Base-by-base conservation (phyloP, 805 yeast genomes). In the Cyberlindnera mycetangii region DNA sequence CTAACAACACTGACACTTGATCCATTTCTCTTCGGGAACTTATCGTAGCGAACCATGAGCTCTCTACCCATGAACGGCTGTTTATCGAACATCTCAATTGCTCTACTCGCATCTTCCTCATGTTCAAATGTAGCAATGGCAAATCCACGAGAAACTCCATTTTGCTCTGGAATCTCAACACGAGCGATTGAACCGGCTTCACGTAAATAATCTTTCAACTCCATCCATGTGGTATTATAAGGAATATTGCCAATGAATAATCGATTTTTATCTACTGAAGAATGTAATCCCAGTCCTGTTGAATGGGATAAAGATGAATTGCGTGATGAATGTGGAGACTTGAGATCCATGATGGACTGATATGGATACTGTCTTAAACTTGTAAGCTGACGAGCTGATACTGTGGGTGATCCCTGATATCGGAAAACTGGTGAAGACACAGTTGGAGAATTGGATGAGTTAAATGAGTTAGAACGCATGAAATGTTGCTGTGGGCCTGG, bases 11-110 rank as follows among this genome's bases (percentile, higher is more conserved):
- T 37, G 14, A 24, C 32, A 21, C 18, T 37, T 15, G 25, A 41
- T 25, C 34, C 36, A 19, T 28, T 34, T 24, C 34, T 41, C 19
- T 35, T 71, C 1, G 82, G 81, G 47, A 67, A 74, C 49, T 71
- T 70, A 55, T 83, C 88, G 55, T 67, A 79, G 19, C 88, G 60
- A 2, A 83, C 88, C 4, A 83, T 78, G 24, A 83, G 62, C 7
- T 68, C 64, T 32, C 89, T 65, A 0, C 87, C 86, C 55, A 78
- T 76, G 54, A 81, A 83, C n/a, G 59, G 67, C 2, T 58, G 54
- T 11, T 76, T 77, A 55, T 83, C 75, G 52, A 81, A 77, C 32
- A 58, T 45, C 20, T 67, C 62, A 35, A 83, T 80, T 14, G 81
- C 69, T 32, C 65, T 65, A 4, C 65, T 65, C 4, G 85, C 77